Evolutionary conservation across 805 yeast genomes (phyloP).

Genomic region (Wickerhamomyces bovis): DNA sequence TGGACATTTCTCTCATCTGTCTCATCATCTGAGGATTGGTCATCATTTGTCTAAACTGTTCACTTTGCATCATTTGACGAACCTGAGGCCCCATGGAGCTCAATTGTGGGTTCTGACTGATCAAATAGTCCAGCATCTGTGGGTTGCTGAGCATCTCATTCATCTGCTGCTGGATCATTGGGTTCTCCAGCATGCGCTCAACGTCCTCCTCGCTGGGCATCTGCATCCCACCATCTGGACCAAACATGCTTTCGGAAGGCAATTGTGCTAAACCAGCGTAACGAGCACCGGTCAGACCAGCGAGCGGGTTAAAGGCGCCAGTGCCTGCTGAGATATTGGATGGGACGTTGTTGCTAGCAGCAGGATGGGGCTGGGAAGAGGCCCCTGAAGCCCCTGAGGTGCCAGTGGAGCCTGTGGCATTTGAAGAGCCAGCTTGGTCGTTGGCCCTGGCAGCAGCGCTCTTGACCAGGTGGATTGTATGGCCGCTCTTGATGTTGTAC

Average conservation of each 20-base stretch:
- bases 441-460: constrained; percentile 51
- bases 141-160: constrained; percentile 80
- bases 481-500: constrained; percentile 81
- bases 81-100: constrained; percentile 87
- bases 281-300: constrained; percentile 90
- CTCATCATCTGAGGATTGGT: constrained; percentile 84
- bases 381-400: constrained; percentile 20
- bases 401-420: constrained; percentile 18
- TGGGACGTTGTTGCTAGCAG: constrained; percentile 58
- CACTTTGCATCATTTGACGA: constrained; percentile 78
- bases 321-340: constrained; percentile 79
- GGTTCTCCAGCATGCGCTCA: constrained; percentile 69
- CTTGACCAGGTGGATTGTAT: constrained; percentile 84
- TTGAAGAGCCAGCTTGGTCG: constrained; percentile 19
- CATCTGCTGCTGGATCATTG: constrained; percentile 77
- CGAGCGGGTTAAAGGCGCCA: constrained; percentile 83
- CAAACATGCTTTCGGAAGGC: constrained; percentile 85
- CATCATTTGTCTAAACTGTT: constrained; percentile 71
- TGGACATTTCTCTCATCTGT: constrained; percentile 71
- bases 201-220: constrained; percentile 70
- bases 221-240: constrained; percentile 87
- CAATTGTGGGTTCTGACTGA: constrained; percentile 77
- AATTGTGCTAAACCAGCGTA: constrained; percentile 89
- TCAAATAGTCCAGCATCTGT: constrained; percentile 77
- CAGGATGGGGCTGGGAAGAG: constrained; percentile 45